Evolutionary conservation across 257 asterid genomes (phyloP).

Genomic region (Catharanthus roseus): DNA sequence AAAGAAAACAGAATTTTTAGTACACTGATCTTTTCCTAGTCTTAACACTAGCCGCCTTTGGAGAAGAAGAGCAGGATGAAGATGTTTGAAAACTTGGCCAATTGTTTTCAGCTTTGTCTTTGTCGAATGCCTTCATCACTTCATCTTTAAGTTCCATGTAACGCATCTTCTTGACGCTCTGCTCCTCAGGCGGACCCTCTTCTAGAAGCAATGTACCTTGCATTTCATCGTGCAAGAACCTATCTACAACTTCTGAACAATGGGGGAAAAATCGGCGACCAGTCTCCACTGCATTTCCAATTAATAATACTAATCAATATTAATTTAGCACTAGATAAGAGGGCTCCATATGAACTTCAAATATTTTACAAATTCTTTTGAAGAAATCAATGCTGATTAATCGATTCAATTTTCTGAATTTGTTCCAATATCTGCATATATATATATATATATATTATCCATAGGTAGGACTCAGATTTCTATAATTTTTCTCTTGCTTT

Average conservation of each 20-base stretch:
- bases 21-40: conserved; percentile 32
- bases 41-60: conserved; percentile 32
- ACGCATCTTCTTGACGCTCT: conserved; percentile 47
- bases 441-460: background rate
- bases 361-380: background rate
- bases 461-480: background rate
- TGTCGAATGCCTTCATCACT: conserved; percentile 64
- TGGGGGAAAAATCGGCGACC: conserved; percentile 75
- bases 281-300: conserved; percentile 44
- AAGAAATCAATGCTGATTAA: background rate
- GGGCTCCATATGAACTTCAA: background rate
- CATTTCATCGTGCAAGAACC: conserved; percentile 60
- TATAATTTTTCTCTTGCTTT: background rate
- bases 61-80: conserved; percentile 51
- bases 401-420: background rate
- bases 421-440: background rate
- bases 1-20: background rate
- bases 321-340: background rate
- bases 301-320: conserved; percentile 6
- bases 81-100: conserved; percentile 34
- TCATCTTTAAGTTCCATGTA: conserved; percentile 75
- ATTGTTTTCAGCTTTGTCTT: conserved; percentile 58
- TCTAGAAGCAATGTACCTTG: conserved; percentile 53
- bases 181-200: conserved; percentile 66
- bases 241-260: conserved; percentile 75